Percentiles rank a stretch among this genome's conserved stretches.
These are phyloP conservation scores for Carallia brachiata DNA, from an alignment of 345 rosid genomes.

Conservation along the genomic window DNA sequence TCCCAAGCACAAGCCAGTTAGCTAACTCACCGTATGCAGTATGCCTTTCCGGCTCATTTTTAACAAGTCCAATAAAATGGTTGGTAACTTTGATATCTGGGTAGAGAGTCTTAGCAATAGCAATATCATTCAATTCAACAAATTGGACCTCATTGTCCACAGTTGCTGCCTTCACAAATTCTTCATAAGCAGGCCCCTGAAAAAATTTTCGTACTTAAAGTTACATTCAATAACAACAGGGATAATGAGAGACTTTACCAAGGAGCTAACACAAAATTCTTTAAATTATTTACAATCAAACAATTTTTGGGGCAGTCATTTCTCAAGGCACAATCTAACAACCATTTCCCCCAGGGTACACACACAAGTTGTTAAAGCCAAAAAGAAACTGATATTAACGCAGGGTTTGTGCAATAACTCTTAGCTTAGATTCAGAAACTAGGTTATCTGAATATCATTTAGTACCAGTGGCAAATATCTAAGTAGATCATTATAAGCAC, in stretches of 20 bases:
- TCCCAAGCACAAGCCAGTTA: neutral
- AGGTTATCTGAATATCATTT: neutral
- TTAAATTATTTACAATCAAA: too few relatives aligned
- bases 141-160: conserved; percentile 71
- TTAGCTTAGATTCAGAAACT: neutral
- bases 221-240: too few relatives aligned
- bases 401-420: neutral
- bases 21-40: conserved; percentile 60
- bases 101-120: conserved; percentile 55
- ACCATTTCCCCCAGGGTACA: too few relatives aligned
- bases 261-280: too few relatives aligned
- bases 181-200: conserved; percentile 62
- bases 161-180: conserved; percentile 67
- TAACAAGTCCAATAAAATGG: conserved; percentile 65
- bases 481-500: too few relatives aligned
- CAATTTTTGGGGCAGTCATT: neutral
- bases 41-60: conserved; percentile 75
- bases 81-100: conserved; percentile 41
- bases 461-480: neutral
- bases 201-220: neutral
- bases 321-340: neutral
- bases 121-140: conserved; percentile 45
- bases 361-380: neutral
- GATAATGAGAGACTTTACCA: neutral
- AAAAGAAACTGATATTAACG: neutral